Base-by-base conservation (phyloP, 345 rosid species). In the Linum trigynum region DNA sequence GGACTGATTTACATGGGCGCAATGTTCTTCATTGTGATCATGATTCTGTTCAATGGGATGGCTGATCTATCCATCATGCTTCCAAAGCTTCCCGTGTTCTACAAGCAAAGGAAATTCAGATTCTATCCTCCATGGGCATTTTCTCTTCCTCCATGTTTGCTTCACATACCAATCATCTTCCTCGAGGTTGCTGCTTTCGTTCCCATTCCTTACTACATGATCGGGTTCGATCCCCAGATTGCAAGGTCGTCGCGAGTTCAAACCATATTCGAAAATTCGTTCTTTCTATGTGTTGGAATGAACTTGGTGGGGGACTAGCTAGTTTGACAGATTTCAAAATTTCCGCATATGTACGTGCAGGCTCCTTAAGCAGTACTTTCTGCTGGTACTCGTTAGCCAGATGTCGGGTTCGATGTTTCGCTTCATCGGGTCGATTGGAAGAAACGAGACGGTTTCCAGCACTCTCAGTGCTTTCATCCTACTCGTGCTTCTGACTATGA, bases 51-150 rank as follows among this genome's bases (percentile, higher is more conserved):
- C 32, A 23, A 23, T 23, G 32, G 32, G 32, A 23, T 23, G 32
- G 32, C 32, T 23, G 32, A 23, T 23, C 32, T 23, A 23, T 23
- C 32, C 32, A 23, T 23, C 32, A 23, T 23, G 32, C 32, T 23
- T 23, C 32, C 32, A 23, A 23, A 23, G 32, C 32, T 23, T 23
- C 32, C 32, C 32, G 32, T 23, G 32, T 23, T 23, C 39, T 61
- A 81, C 77, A 84, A 78, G 61, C 89, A 84, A 61, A 76, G 74
- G 45, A 76, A 67, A 38, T 74, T 73, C 16, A 65, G 60, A 38
- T 66, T 82, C 37, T 79, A 78, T 62, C 84, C 83, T 5, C 77
- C 86, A 5, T 84, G 89, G 89, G 81, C 84, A 9, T 84, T 71
- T 56, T 72, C 86, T 23, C 56, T 82, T 11, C 84, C 89, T 9